These are phyloP conservation scores for Kwoniella pini DNA, from an alignment of 768 basidiomycete genomes.

Conservation along the genomic window DNA sequence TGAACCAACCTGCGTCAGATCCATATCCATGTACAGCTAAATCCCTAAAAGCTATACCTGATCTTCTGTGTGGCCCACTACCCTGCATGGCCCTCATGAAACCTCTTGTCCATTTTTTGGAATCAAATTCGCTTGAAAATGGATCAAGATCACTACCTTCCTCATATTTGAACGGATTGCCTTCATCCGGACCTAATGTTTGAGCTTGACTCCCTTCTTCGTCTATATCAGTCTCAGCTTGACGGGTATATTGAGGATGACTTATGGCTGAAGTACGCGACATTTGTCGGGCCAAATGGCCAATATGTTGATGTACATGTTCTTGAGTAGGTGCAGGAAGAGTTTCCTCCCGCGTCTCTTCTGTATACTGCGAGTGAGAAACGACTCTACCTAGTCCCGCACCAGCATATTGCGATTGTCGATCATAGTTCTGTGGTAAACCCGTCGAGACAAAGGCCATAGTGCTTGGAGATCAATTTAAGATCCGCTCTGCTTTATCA, in stretches of 20 bases:
- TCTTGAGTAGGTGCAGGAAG: neutral
- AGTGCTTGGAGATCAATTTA: too few relatives aligned
- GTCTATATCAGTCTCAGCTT: too few relatives aligned
- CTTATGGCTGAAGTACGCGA: slow-evolving; percentile 14
- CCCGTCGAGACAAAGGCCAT: neutral
- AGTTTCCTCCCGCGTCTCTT: too few relatives aligned
- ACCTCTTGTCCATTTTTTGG: slow-evolving; percentile 52
- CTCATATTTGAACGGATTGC: slow-evolving; percentile 41
- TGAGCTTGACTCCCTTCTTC: too few relatives aligned
- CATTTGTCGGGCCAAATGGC: slow-evolving; percentile 33
- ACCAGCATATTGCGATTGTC: slow-evolving; percentile 6
- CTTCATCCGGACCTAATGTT: neutral
- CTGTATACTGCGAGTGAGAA: neutral
- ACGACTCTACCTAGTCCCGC: neutral
- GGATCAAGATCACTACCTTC: slow-evolving; percentile 55
- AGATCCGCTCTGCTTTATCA: too few relatives aligned
- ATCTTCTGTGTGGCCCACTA: slow-evolving; percentile 6
- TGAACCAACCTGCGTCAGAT: slow-evolving; percentile 45
- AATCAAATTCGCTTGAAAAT: slow-evolving; percentile 54
- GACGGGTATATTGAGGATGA: too few relatives aligned
- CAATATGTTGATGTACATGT: slow-evolving; percentile 13
- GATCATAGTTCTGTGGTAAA: slow-evolving; percentile 1
- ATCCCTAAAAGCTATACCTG: slow-evolving; percentile 56
- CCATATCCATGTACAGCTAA: slow-evolving; percentile 54
- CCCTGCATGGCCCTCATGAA: slow-evolving; percentile 37